These are phyloP conservation scores for Leucaena leucocephala DNA, from an alignment of 306 rosid species.

Conservation along the genomic window DNA sequence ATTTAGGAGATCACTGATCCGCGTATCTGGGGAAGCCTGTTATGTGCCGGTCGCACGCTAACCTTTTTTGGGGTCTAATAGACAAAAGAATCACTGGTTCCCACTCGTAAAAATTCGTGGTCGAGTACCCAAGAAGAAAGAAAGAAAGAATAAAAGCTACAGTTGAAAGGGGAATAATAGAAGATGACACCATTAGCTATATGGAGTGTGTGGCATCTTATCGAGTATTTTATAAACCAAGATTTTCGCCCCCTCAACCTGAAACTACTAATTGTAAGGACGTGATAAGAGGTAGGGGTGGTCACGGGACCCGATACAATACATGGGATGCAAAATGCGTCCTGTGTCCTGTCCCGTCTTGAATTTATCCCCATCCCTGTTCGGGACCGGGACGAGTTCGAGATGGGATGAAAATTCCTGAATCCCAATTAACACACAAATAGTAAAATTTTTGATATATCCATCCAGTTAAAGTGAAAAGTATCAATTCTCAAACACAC, in stretches of 20 bases:
- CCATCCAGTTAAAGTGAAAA: too few species aligned
- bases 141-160: not conserved
- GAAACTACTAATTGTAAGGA: not conserved
- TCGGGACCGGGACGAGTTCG: too few species aligned
- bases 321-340: too few species aligned
- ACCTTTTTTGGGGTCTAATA: not conserved
- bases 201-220: not conserved
- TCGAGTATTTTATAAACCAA: not conserved
- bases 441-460: too few species aligned
- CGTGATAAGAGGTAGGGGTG: not conserved
- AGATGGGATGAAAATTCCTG: too few species aligned
- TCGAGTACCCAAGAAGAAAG: too few species aligned
- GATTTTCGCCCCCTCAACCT: too few species aligned
- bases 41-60: not conserved
- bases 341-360: too few species aligned
- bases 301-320: too few species aligned
- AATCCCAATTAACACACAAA: too few species aligned
- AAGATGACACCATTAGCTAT: not conserved
- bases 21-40: not conserved
- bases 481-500: too few species aligned
- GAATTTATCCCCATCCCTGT: too few species aligned
- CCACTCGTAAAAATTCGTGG: not conserved
- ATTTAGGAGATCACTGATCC: not conserved
- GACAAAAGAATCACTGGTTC: not conserved
- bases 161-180: not conserved